Percentiles rank a stretch among this genome's conserved stretches.
phyloP scores from a whole-genome alignment of 495 filamentous ascomycete genomes.

The Niebla homalea region DNA sequence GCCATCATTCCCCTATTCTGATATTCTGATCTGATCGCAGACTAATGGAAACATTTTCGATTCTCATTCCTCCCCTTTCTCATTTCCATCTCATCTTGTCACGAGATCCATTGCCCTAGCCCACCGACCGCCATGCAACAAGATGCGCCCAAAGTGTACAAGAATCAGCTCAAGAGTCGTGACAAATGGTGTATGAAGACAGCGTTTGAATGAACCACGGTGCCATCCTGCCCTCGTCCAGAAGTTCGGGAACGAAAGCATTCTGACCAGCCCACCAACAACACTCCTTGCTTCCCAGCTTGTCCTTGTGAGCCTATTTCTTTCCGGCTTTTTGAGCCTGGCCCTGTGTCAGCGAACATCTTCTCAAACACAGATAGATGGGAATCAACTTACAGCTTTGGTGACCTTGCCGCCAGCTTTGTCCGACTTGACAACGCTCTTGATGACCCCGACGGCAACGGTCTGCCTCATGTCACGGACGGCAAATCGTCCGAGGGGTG shows the following conservation, averaged over 20 bases:
- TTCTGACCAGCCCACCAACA: conserved; percentile 18
- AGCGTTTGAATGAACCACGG: conserved; percentile 23
- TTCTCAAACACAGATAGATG: background rate
- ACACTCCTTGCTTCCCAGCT: conserved; percentile 10
- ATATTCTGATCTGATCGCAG: background rate
- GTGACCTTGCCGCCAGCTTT: conserved; percentile 63
- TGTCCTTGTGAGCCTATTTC: conserved; percentile 38
- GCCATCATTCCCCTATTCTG: background rate
- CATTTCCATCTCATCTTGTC: background rate
- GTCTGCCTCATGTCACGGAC: conserved; percentile 55
- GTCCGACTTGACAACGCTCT: conserved; percentile 66
- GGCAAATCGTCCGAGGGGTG: conserved; percentile 96
- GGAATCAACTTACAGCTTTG: conserved; percentile 30
- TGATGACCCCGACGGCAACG: conserved; percentile 67
- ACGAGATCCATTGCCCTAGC: background rate
- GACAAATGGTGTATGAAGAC: conserved; percentile 18
- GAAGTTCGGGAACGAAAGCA: conserved; percentile 9
- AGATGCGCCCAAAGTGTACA: background rate
- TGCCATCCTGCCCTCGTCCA: conserved; percentile 12
- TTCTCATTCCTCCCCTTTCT: too few relatives aligned
- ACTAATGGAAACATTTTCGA: background rate
- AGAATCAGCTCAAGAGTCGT: conserved; percentile 9
- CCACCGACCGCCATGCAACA: too few relatives aligned
- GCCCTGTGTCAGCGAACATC: conserved; percentile 21
- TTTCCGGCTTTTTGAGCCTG: conserved; percentile 47